Evolutionary conservation across 2,329 filamentous ascomycete species (phyloP), one percentile per base, ranked within the genome.

Genomic region (Nemania sp.): DNA sequence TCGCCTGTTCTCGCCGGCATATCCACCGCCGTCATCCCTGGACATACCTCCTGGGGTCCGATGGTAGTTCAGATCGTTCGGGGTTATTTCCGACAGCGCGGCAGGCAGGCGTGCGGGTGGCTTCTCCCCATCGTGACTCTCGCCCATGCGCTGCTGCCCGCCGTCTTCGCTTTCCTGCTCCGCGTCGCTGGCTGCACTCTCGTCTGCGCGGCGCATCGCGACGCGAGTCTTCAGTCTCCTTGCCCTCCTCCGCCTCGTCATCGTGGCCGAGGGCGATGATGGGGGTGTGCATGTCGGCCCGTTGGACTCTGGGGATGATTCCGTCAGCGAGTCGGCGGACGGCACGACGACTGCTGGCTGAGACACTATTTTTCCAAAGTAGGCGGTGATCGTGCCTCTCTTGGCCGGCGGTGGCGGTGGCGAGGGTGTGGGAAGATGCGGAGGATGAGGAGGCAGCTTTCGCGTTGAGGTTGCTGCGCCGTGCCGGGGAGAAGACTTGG

Each of bases 221-320:
- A 72, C 63, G 2, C 71, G 69, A 1, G 74, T 76, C 1, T 71
- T 76, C 0, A 77, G 66, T 42, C 75, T 71, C 52, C 75, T 69
- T 6, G 68, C 68, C 51, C 70, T 73, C 60, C 68, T 72, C 20
- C 57, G 69, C 57, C 42, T 60, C 0, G 43, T 40, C 0, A 40
- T 40, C 32, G 57, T 20, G 48, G 35, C 6, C 40, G 66, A 71
- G 42, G 69, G 73, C 35, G 71, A 75, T 12, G 69, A 75, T 60
- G 69, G 75, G 37, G 70, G 74, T 35, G 72, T 74, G 55, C 59
- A 71, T 32, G 57, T 67, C n/a, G 59, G 61, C 15, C 59, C 57
- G 6, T 37, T 54, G 17, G 51, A 17, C 2, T 67, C 64, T 2
- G 67, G 70, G 11, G 54, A 54, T 5, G 65, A 57, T 5, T 67